phyloP scores from a whole-genome alignment of 2,329 filamentous ascomycete genomes.

The Lecanosticta acicola region DNA sequence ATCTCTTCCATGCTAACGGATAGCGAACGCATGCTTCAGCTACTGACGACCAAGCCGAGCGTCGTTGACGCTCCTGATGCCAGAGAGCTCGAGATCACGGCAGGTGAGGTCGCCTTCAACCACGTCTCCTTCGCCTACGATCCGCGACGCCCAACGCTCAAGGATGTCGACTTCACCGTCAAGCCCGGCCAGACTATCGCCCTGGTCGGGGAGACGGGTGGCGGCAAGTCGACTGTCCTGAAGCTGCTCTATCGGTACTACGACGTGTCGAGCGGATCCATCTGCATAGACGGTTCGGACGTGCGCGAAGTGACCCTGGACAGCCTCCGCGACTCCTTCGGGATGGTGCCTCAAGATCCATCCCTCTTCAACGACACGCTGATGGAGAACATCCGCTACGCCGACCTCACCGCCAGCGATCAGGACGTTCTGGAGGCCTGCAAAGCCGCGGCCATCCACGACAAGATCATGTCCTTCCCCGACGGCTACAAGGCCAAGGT shows the following conservation, averaged over 20 bases:
- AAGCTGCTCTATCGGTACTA: conserved; percentile 59
- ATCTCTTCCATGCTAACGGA: conserved; percentile 55
- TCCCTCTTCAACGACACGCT: conserved; percentile 60
- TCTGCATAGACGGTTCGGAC: conserved; percentile 55
- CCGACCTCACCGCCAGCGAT: conserved; percentile 55
- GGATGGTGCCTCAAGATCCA: conserved; percentile 61
- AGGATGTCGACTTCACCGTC: conserved; percentile 46
- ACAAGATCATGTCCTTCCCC: conserved; percentile 56
- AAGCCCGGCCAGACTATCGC: conserved; percentile 53
- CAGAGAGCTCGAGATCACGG: conserved; percentile 39
- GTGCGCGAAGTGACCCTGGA: conserved; percentile 54
- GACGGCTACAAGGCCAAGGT: conserved; percentile 68
- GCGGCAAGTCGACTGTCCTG: conserved; percentile 58
- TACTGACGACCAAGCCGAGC: conserved; percentile 54
- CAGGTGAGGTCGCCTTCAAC: conserved; percentile 50
- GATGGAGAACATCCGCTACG: conserved; percentile 61
- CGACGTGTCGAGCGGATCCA: conserved; percentile 51
- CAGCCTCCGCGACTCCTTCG: conserved; percentile 54
- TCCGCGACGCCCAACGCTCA: conserved; percentile 46
- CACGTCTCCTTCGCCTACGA: conserved; percentile 54
- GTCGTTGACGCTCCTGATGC: conserved; percentile 48
- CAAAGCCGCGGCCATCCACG: conserved; percentile 57
- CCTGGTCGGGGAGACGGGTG: conserved; percentile 57
- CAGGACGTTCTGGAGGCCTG: conserved; percentile 57
- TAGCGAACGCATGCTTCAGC: conserved; percentile 55